Conservation (phyloP, 331 rosid species). For the Stylosanthes scabra region DNA sequence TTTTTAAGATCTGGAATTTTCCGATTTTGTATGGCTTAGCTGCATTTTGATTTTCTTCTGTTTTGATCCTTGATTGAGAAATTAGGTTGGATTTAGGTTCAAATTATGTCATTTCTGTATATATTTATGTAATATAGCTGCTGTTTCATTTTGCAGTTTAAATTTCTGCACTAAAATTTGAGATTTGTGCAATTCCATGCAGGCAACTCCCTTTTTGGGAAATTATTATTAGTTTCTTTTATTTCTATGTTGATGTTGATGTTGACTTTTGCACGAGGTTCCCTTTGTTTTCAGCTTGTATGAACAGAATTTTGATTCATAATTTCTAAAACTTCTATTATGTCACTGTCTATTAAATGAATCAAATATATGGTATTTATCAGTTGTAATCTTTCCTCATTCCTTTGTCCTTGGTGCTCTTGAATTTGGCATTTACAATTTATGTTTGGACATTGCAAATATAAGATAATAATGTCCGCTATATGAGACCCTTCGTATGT, state of each 20-base stretch:
- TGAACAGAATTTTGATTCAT: not conserved
- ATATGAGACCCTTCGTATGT: too few relatives aligned
- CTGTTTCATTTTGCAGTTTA: not conserved
- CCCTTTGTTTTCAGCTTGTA: not conserved
- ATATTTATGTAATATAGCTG: not conserved
- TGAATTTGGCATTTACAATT: conserved; percentile 23
- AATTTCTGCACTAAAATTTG: not conserved
- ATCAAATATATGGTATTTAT: conserved; percentile 3
- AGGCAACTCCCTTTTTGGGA: not conserved
- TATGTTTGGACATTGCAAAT: not conserved
- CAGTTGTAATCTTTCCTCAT: not conserved
- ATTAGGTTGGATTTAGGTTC: conserved; percentile 28
- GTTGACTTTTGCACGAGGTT: conserved; percentile 7
- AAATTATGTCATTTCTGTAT: not conserved
- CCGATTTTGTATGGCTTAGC: not conserved
- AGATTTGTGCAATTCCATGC: conserved; percentile 17
- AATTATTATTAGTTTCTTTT: not conserved
- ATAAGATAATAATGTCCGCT: not conserved
- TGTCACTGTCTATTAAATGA: not conserved
- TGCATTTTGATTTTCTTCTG: not conserved
- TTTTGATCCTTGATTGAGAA: not conserved
- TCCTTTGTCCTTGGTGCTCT: conserved; percentile 17
- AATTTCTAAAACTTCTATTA: conserved; percentile 8
- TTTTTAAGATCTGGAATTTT: conserved; percentile 20
- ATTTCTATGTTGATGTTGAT: conserved; percentile 7